Evolutionary conservation across 192 early-diverging fungal species (phyloP).

Genomic region (Coemansia guatemalensis): DNA sequence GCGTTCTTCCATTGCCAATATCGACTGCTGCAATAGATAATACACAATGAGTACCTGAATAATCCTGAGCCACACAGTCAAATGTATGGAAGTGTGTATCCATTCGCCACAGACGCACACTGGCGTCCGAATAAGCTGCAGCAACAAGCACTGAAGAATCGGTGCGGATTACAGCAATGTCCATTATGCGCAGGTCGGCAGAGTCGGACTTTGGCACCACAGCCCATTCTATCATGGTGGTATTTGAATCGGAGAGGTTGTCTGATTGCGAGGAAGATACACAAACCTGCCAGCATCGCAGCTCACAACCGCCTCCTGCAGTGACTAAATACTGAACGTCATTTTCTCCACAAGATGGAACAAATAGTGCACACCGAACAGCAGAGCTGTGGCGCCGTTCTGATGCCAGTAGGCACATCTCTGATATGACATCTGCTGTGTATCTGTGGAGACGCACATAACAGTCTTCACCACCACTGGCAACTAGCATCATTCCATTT

Average conservation of each 20-base stretch:
- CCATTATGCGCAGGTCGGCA: constrained; percentile 68
- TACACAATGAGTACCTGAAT: constrained; percentile 19
- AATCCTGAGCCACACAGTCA: constrained; percentile 18
- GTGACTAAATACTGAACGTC: constrained; percentile 56
- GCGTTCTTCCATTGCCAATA: neutral
- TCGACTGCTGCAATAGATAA: constrained; percentile 18
- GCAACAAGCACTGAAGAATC: constrained; percentile 44
- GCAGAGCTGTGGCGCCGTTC: constrained; percentile 17
- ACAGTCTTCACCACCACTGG: constrained; percentile 28
- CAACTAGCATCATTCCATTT: constrained; percentile 3
- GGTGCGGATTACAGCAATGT: constrained; percentile 50
- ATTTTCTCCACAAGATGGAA: constrained; percentile 9
- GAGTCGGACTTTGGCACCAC: constrained; percentile 4
- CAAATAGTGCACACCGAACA: constrained; percentile 26
- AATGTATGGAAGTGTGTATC: constrained; percentile 1
- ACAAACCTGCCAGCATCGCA: constrained; percentile 59
- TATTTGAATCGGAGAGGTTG: neutral
- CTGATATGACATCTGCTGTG: neutral
- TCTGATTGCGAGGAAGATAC: constrained; percentile 4
- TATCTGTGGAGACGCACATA: constrained; percentile 9
- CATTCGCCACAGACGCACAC: constrained; percentile 50
- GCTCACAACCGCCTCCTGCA: constrained; percentile 62
- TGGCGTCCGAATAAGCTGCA: constrained; percentile 74
- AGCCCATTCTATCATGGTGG: constrained; percentile 8
- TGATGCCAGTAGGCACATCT: neutral